phyloP scores from a whole-genome alignment of 2,329 filamentous ascomycete species.

The Aspergillus sp. region DNA sequence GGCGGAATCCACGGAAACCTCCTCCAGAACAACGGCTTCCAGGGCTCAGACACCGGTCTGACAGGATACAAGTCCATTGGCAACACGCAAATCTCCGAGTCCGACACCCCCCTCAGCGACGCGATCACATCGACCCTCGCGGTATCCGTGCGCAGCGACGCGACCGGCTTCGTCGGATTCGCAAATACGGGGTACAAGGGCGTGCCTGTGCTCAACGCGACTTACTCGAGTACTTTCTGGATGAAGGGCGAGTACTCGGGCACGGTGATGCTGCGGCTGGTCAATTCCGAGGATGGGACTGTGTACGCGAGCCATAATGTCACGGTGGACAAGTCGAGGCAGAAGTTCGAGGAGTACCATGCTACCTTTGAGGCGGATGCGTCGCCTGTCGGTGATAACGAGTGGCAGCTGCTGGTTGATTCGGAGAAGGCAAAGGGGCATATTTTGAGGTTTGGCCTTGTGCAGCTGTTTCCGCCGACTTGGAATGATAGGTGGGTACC shows the following conservation, averaged over 20 bases:
- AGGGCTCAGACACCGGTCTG: constrained; percentile 26
- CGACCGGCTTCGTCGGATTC: constrained; percentile 35
- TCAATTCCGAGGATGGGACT: constrained; percentile 23
- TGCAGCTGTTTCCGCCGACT: constrained; percentile 29
- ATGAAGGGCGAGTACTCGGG: constrained; percentile 32
- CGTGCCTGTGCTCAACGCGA: constrained; percentile 26
- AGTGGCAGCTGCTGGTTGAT: constrained; percentile 30
- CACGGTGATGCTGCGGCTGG: constrained; percentile 24
- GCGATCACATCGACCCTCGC: constrained; percentile 30
- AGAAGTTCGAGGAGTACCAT: constrained; percentile 22
- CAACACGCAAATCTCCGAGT: constrained; percentile 25
- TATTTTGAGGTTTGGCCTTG: constrained; percentile 26
- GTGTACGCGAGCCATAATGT: constrained; percentile 28
- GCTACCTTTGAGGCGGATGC: constrained; percentile 23
- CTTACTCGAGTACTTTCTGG: constrained; percentile 32
- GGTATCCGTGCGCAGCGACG: constrained; percentile 19
- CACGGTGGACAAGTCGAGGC: constrained; percentile 22
- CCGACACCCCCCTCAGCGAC: constrained; percentile 25
- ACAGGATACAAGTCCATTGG: constrained; percentile 30
- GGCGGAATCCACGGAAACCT: constrained; percentile 36
- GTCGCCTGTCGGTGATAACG: constrained; percentile 26
- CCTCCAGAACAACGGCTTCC: constrained; percentile 37
- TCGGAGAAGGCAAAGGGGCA: constrained; percentile 19
- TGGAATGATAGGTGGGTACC: constrained; percentile 19
- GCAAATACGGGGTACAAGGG: constrained; percentile 46